phyloP scores from a whole-genome alignment of 148 eudicot species.

The Fagopyrum esculentum region DNA sequence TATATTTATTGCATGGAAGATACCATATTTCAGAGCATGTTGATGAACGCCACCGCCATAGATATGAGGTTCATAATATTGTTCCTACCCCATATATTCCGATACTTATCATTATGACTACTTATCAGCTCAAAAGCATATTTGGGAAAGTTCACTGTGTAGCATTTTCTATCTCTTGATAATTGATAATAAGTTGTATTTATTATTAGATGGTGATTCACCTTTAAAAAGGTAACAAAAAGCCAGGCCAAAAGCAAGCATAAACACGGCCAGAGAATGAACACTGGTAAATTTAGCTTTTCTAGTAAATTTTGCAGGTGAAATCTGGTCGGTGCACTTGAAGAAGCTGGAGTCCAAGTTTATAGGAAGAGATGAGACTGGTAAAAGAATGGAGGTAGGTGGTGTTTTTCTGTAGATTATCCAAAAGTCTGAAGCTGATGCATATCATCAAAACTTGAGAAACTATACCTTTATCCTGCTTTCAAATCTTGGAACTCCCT shows the following conservation, averaged over 20 bases:
- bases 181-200: too few relatives aligned
- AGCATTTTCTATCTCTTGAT: too few relatives aligned
- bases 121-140: too few relatives aligned
- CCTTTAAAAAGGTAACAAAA: too few relatives aligned
- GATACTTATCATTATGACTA: not conserved
- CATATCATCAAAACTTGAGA: not conserved
- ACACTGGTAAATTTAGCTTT: conserved; percentile 5
- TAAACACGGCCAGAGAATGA: too few relatives aligned
- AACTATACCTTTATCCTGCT: not conserved
- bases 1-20: conserved; percentile 28
- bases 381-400: conserved; percentile 89
- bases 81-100: not conserved
- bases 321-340: conserved; percentile 57
- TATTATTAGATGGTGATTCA: too few relatives aligned
- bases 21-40: conserved; percentile 66
- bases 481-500: conserved; percentile 78
- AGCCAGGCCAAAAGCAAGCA: too few relatives aligned
- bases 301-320: conserved; percentile 43
- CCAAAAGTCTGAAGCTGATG: too few relatives aligned
- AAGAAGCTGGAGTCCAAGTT: conserved; percentile 67
- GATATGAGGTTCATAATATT: conserved; percentile 73
- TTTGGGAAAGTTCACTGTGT: too few relatives aligned
- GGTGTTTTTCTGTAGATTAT: conserved; percentile 11
- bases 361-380: conserved; percentile 91
- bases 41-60: conserved; percentile 90